Evolutionary conservation across 2,329 filamentous ascomycete genomes (phyloP).

Genomic region (Incumbomyces delicatus): DNA sequence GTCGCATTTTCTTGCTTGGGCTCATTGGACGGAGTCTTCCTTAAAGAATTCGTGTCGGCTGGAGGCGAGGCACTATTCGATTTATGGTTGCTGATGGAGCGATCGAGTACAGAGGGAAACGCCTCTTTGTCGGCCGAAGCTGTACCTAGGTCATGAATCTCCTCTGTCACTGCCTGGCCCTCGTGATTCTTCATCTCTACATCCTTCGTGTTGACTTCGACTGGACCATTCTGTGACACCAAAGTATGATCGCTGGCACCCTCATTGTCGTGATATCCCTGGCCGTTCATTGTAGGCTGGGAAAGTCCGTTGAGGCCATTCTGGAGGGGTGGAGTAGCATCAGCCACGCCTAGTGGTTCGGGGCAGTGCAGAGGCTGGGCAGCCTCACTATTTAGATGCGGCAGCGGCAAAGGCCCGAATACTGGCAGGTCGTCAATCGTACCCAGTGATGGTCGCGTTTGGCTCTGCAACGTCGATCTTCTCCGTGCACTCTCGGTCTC

Average conservation of each 20-base stretch:
- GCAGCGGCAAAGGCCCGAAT: constrained; percentile 11
- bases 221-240: constrained; percentile 22
- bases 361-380: constrained; percentile 12
- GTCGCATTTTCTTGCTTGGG: background rate
- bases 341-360: background rate
- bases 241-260: constrained; percentile 31
- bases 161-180: constrained; percentile 17
- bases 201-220: background rate
- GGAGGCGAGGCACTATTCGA: background rate
- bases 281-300: no score
- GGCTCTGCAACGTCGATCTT: constrained; percentile 30
- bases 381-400: constrained; percentile 3
- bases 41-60: background rate
- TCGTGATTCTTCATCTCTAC: background rate
- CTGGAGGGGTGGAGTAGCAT: no score
- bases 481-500: constrained; percentile 47
- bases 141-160: background rate
- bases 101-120: no score
- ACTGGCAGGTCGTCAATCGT: constrained; percentile 14
- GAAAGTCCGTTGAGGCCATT: background rate
- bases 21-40: background rate
- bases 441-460: constrained; percentile 20
- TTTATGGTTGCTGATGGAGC: background rate
- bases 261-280: constrained; percentile 8
- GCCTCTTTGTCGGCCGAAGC: background rate